A percentile compares a stretch with the other conserved stretches of the same genome.
Conservation (phyloP, 371 early-diverging fungal species). For the Apophysomyces sp. region DNA sequence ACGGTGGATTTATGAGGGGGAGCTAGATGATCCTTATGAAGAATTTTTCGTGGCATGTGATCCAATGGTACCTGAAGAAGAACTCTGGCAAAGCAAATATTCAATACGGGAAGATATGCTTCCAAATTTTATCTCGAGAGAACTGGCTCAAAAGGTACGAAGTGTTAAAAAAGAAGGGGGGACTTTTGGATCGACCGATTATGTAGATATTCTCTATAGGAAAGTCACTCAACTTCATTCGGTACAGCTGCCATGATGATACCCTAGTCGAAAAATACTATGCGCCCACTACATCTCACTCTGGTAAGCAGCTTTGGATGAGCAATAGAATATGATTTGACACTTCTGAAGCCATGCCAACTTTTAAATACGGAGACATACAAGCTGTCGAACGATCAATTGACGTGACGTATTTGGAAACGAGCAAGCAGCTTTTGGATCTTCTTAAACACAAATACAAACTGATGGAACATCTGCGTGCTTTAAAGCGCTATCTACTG, state of each 20-base stretch:
- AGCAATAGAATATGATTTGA: not conserved
- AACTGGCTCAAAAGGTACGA: slow-evolving; percentile 87
- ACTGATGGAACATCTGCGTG: slow-evolving; percentile 82
- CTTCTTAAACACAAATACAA: slow-evolving; percentile 75
- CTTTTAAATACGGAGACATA: slow-evolving; percentile 73
- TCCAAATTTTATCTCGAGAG: slow-evolving; percentile 76
- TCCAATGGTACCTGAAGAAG: slow-evolving; percentile 56
- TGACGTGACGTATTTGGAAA: slow-evolving; percentile 68
- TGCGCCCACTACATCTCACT: not conserved
- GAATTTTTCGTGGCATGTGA: slow-evolving; percentile 88
- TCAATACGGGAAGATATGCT: slow-evolving; percentile 74
- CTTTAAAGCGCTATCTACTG: slow-evolving; percentile 87
- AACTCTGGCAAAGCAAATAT: slow-evolving; percentile 85
- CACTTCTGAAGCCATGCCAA: slow-evolving; percentile 17
- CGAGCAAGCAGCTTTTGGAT: slow-evolving; percentile 70
- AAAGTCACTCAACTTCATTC: slow-evolving; percentile 91
- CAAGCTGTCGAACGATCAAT: slow-evolving; percentile 72
- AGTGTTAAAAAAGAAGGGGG: no score
- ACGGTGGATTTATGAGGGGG: slow-evolving; percentile 95
- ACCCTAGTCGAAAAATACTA: slow-evolving; percentile 26
- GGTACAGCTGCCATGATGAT: slow-evolving; percentile 80
- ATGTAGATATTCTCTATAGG: slow-evolving; percentile 86
- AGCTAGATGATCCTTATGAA: slow-evolving; percentile 88
- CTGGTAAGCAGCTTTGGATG: not conserved
- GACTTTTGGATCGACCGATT: no score